Conservation (phyloP, 331 rosid species). For the Acacia pycnantha region DNA sequence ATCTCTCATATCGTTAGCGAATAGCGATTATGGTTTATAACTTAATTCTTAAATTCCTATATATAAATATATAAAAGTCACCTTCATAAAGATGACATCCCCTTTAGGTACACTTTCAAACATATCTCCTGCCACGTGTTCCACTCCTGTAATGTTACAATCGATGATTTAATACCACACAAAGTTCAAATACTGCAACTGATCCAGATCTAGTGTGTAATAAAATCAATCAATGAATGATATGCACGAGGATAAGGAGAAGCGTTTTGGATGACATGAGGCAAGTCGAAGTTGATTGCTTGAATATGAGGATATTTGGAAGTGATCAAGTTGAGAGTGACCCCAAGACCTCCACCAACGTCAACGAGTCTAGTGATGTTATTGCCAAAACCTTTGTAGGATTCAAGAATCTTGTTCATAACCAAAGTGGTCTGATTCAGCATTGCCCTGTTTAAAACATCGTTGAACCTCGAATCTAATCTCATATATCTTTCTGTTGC, state of each 20-base stretch:
- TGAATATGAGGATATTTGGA: not conserved
- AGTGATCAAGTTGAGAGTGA: not conserved
- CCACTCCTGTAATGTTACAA: not conserved
- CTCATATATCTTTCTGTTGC: conserved; percentile 20
- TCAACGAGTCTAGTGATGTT: not conserved
- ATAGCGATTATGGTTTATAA: too few relatives aligned
- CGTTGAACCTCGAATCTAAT: conserved; percentile 26
- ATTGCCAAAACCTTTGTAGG: not conserved
- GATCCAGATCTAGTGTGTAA: too few relatives aligned
- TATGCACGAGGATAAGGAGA: not conserved
- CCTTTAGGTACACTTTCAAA: not conserved
- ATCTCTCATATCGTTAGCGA: not conserved
- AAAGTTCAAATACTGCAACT: too few relatives aligned
- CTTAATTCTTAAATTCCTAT: too few relatives aligned
- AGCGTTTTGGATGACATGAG: not conserved
- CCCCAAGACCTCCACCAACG: not conserved
- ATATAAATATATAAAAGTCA: too few relatives aligned
- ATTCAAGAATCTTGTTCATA: conserved; percentile 22
- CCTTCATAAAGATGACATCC: not conserved
- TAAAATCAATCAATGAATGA: too few relatives aligned
- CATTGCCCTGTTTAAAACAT: conserved; percentile 29
- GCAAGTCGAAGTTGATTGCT: not conserved
- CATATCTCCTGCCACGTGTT: not conserved
- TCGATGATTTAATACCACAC: not conserved
- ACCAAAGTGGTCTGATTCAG: conserved; percentile 12